phyloP scores from a whole-genome alignment of 805 yeast genomes.

The Candida corydali region DNA sequence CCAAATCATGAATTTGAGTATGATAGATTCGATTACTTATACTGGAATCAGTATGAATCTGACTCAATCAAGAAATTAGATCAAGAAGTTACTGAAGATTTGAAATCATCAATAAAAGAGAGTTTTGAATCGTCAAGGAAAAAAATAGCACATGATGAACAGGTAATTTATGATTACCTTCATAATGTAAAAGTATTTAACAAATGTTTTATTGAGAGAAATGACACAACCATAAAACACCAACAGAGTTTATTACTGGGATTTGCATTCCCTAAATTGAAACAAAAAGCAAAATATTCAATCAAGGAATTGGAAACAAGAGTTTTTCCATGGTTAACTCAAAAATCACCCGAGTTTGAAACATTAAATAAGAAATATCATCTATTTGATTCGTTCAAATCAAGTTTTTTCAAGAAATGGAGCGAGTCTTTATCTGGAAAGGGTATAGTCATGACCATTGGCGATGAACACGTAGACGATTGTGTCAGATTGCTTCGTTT shows the following conservation, averaged over 20 bases:
- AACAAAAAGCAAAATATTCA: not conserved
- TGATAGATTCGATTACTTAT: slow-evolving; percentile 9
- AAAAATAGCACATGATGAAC: slow-evolving; percentile 15
- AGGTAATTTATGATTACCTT: slow-evolving; percentile 19
- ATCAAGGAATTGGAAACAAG: slow-evolving; percentile 10
- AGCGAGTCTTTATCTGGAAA: slow-evolving; percentile 19
- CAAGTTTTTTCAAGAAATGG: slow-evolving; percentile 8
- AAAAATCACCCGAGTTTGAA: slow-evolving; percentile 16
- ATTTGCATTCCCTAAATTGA: slow-evolving; percentile 1
- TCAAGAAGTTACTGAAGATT: slow-evolving; percentile 5
- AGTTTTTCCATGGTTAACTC: slow-evolving; percentile 22
- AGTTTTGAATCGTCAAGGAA: slow-evolving; percentile 3
- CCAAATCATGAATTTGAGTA: slow-evolving; percentile 15
- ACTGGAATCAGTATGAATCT: slow-evolving; percentile 8
- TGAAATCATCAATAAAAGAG: slow-evolving; percentile 4
- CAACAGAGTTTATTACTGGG: slow-evolving; percentile 8
- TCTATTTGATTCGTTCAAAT: slow-evolving; percentile 1
- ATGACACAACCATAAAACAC: slow-evolving; percentile 4
- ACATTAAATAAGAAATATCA: not conserved
- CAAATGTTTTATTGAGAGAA: slow-evolving; percentile 17
- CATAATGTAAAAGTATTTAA: slow-evolving; percentile 21
- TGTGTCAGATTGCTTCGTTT: slow-evolving; percentile 21
- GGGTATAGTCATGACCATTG: slow-evolving; percentile 31
- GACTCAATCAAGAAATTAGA: slow-evolving; percentile 4
- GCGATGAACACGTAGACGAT: slow-evolving; percentile 22